Percentiles rank a stretch among this genome's conserved stretches.
These are phyloP conservation scores for Cairneyella variabilis DNA, from an alignment of 495 filamentous ascomycete genomes.

Conservation along the genomic window DNA sequence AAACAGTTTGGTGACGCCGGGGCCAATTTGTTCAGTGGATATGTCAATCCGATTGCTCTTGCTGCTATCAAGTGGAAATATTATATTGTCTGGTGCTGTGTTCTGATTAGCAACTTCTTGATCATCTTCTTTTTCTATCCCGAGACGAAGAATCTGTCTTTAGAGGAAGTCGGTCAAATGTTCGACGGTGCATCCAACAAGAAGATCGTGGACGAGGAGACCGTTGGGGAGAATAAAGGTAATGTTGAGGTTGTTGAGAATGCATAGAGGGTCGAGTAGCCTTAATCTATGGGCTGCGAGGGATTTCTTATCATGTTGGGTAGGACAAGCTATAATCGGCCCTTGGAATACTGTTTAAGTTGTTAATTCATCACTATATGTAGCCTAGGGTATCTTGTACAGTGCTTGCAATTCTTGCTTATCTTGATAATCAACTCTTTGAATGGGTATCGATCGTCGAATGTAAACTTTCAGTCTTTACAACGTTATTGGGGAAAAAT, in stretches of 20 bases:
- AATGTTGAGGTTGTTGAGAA: not conserved
- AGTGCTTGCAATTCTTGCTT: too few relatives aligned
- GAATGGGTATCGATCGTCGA: too few relatives aligned
- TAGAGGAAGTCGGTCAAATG: conserved; percentile 13
- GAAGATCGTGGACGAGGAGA: not conserved
- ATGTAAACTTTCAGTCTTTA: too few relatives aligned
- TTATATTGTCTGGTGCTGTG: conserved; percentile 36
- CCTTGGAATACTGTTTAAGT: too few relatives aligned
- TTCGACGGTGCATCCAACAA: conserved; percentile 9
- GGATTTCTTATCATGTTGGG: too few relatives aligned
- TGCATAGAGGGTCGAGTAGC: too few relatives aligned
- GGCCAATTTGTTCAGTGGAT: conserved; percentile 13
- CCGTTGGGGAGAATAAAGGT: not conserved
- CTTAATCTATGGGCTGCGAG: too few relatives aligned
- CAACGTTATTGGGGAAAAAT: too few relatives aligned
- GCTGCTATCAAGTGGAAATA: conserved; percentile 34
- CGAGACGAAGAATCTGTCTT: conserved; percentile 16
- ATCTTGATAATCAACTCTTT: too few relatives aligned
- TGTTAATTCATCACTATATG: too few relatives aligned
- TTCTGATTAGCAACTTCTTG: conserved; percentile 27
- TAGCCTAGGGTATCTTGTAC: too few relatives aligned
- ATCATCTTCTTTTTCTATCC: conserved; percentile 21
- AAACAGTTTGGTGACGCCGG: conserved; percentile 6
- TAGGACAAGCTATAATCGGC: too few relatives aligned
- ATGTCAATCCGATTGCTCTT: conserved; percentile 34